Base-by-base conservation (phyloP, 2,329 filamentous ascomycete species). In the Albifimbria verrucaria region DNA sequence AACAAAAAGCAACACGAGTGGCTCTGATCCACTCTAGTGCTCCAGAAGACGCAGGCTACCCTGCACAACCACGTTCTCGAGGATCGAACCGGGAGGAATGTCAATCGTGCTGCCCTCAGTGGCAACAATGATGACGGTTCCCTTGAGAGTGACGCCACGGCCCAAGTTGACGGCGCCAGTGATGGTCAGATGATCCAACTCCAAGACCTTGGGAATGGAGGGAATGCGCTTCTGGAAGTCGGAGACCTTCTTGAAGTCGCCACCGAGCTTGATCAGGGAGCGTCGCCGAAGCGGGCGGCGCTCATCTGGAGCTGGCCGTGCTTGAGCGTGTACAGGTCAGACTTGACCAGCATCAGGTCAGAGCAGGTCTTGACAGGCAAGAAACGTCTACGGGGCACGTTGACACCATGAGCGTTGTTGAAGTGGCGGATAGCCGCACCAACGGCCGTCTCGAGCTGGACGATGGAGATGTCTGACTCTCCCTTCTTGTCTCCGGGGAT, bases 351-450 rank as follows among this genome's bases (percentile, higher is more conserved):
- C 92, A 99, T 95, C 61, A 99, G 83, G 72, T 99, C 94, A 51
- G 94, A 99, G 85, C 93, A 99, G 21, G 94, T 99, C 90, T 99
- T 99, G 81, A 99, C 94, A 57, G 94, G 94, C 80, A 99, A 84
- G 90, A 99, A 99, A 64, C 94, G 92, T 66, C 92, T 87, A 72
- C 94, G 90, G 59, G 94, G 94, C 52, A 99, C 94, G 74, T 99
- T 99, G 79, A 99, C 93, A 79, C 94, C 94, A 77, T 99, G 94
- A 39, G 92, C 94, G 75, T 97, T 97, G 77, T 89, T 87, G 83
- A 99, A 99, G 80, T 99, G 94, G 64, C 93, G 92, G 73, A 99
- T 99, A 68, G 94, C 94, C 60, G 94, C 94, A 79, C 94, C 94
- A 61, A 99, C 94, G 55, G 94, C 94, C 24, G 94, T 99, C 83